Conservation (phyloP, 1,139 yeast genomes). For the Yamadazyma atmosphaerica region DNA sequence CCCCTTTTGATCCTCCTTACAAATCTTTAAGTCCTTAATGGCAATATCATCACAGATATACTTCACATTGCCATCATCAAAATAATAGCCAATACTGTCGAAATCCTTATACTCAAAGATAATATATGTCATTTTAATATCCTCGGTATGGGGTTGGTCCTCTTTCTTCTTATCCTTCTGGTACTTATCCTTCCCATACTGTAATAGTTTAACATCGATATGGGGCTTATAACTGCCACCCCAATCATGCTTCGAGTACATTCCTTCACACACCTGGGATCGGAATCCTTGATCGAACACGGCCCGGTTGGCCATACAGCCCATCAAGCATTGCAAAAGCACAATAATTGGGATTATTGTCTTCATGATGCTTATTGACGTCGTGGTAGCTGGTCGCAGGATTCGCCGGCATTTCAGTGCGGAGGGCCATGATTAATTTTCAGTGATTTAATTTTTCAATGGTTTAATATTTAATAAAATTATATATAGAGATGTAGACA, state of each 20-base stretch:
- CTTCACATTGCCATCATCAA: slow-evolving; percentile 35
- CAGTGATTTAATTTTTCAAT: no score
- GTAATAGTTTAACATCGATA: slow-evolving; percentile 49
- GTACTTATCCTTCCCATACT: slow-evolving; percentile 34
- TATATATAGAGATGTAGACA: no score
- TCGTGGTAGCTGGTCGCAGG: neutral
- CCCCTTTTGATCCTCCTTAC: slow-evolving; percentile 57
- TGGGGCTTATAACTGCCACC: slow-evolving; percentile 72
- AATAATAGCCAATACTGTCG: slow-evolving; percentile 58
- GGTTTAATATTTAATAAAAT: no score
- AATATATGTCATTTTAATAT: slow-evolving; percentile 59
- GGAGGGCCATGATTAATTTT: no score
- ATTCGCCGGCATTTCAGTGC: no score
- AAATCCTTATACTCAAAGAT: slow-evolving; percentile 85
- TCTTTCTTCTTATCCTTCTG: slow-evolving; percentile 21
- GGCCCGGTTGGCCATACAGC: slow-evolving; percentile 46
- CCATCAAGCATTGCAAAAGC: neutral
- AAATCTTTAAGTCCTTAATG: slow-evolving; percentile 50
- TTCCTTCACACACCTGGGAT: slow-evolving; percentile 82
- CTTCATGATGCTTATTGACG: neutral
- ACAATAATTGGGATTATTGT: neutral
- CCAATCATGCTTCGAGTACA: slow-evolving; percentile 87
- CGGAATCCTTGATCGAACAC: slow-evolving; percentile 41
- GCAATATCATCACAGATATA: slow-evolving; percentile 79
- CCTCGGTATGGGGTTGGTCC: slow-evolving; percentile 23